A percentile compares a stretch with the other conserved stretches of the same genome.
Evolutionary conservation across 2,329 filamentous ascomycete genomes (phyloP).

Genomic region (Calonectria fujianensis): DNA sequence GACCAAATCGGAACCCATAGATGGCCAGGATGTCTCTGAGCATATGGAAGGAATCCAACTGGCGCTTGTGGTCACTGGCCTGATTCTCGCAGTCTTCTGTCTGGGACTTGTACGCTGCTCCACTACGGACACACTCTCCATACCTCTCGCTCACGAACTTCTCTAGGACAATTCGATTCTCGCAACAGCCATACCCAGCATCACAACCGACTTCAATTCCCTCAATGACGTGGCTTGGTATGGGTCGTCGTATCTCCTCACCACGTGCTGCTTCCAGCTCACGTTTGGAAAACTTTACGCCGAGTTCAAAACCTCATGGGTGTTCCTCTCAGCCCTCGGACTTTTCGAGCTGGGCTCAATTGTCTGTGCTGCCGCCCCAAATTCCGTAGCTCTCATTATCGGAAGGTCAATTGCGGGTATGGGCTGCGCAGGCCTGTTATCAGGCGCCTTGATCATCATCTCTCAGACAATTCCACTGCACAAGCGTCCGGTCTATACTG

Average conservation of each 20-base stretch:
- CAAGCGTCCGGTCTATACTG: background rate
- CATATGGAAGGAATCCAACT: background rate
- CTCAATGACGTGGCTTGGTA: constrained; percentile 29
- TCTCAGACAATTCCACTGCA: background rate
- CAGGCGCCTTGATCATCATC: constrained; percentile 20
- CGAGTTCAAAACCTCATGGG: constrained; percentile 1
- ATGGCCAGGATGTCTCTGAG: background rate
- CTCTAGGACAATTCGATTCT: constrained; percentile 1
- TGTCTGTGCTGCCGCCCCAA: constrained; percentile 1
- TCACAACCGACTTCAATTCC: constrained; percentile 19
- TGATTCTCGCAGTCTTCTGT: constrained; percentile 11
- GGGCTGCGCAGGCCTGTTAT: constrained; percentile 18
- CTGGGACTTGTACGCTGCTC: constrained; percentile 1
- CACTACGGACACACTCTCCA: background rate
- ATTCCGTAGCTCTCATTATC: constrained; percentile 23
- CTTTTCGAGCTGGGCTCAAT: background rate
- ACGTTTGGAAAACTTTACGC: constrained; percentile 16
- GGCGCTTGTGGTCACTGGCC: background rate
- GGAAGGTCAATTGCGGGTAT: constrained; percentile 21
- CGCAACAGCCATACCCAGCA: constrained; percentile 17
- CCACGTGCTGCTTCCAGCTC: constrained; percentile 25
- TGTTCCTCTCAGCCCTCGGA: background rate
- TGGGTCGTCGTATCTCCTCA: constrained; percentile 25
- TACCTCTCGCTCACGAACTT: background rate
- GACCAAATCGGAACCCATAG: background rate